Conservation (phyloP, 805 yeast species). For the Candida qinlingensis region DNA sequence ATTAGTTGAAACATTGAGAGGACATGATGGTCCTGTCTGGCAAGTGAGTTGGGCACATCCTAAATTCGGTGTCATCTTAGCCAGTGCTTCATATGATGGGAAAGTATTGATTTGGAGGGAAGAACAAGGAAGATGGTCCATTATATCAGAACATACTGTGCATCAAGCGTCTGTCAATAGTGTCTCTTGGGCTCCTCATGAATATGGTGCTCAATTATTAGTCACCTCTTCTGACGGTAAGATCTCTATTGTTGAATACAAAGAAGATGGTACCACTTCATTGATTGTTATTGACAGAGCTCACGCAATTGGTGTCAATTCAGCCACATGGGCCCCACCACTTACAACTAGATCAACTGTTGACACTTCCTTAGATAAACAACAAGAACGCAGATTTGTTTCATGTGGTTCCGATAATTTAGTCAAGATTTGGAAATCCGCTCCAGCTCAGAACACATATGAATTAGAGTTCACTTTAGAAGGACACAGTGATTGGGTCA, state of each 20-base stretch:
- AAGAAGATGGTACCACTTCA: slow-evolving; percentile 78
- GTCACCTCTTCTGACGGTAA: slow-evolving; percentile 93
- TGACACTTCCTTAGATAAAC: slow-evolving; percentile 26
- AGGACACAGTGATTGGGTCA: slow-evolving; percentile 97
- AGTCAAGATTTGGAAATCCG: slow-evolving; percentile 84
- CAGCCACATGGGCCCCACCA: slow-evolving; percentile 92
- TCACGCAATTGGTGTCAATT: slow-evolving; percentile 89
- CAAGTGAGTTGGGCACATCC: slow-evolving; percentile 99
- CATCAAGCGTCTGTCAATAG: slow-evolving; percentile 95
- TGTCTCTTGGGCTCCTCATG: slow-evolving; percentile 96
- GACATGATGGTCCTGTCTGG: slow-evolving; percentile 99
- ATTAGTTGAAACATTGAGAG: slow-evolving; percentile 77
- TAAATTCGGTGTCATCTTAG: slow-evolving; percentile 90
- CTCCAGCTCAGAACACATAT: slow-evolving; percentile 50
- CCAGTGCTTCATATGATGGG: slow-evolving; percentile 94
- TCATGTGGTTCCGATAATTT: slow-evolving; percentile 95
- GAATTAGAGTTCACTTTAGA: slow-evolving; percentile 69
- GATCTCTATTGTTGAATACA: slow-evolving; percentile 85
- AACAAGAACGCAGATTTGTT: slow-evolving; percentile 67
- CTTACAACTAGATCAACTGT: slow-evolving; percentile 28
- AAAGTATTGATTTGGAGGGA: slow-evolving; percentile 93
- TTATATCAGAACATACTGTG: slow-evolving; percentile 77
- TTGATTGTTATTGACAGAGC: slow-evolving; percentile 53
- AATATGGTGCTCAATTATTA: slow-evolving; percentile 85
- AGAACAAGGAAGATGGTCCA: slow-evolving; percentile 82